Base-by-base conservation (phyloP, 2,329 filamentous ascomycete genomes). In the Aspergillus luchuensis region DNA sequence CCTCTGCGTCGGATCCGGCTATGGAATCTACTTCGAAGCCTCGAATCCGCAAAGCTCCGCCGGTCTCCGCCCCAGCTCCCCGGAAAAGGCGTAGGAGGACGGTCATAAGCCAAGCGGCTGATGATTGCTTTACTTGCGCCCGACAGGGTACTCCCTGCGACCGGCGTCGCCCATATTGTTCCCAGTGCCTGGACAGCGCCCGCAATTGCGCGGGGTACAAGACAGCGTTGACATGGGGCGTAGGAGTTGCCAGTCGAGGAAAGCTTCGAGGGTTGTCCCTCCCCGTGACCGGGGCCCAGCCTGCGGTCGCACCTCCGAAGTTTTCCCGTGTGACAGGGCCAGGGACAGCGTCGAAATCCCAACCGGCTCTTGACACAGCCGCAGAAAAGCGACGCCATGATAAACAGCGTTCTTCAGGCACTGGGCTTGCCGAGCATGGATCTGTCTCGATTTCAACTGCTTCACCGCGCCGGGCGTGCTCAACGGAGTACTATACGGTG, bases 161-260 rank as follows among this genome's bases (percentile, higher is more conserved):
- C 79, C 88, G 94, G 69, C 88, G 92, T 73, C 86, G 94, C 70
- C 94, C 94, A 8, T 98, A 97, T 79, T 98, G 95, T 80, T 92
- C 92, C 48, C 93, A 92, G 78, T 99, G 94, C 77, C 85, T 98
- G 64, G 91, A 97, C 69, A 85, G 92, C 66, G 93, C 92, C 66
- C 92, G 92, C 75, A 92, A 96, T 73, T 98, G 94, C 80, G 92
- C 91, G 28, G 94, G 94, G 61, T 98, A 98, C 83, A 96, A 96
- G 80, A 98, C 94, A 15, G 93, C 94, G 69, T 84, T 98, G 78
- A 98, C 94, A 50, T 98, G 94, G 94, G 92, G 92, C 45, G 91
- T 97, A 51, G 94, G 94, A 55, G 94, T 98, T 61, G 94, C 94
- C 59, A 97, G 93, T 78, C 89, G 94, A 71, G 94, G 94, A 73